Conservation (phyloP, 345 rosid species). For the Barbarea vulgaris region DNA sequence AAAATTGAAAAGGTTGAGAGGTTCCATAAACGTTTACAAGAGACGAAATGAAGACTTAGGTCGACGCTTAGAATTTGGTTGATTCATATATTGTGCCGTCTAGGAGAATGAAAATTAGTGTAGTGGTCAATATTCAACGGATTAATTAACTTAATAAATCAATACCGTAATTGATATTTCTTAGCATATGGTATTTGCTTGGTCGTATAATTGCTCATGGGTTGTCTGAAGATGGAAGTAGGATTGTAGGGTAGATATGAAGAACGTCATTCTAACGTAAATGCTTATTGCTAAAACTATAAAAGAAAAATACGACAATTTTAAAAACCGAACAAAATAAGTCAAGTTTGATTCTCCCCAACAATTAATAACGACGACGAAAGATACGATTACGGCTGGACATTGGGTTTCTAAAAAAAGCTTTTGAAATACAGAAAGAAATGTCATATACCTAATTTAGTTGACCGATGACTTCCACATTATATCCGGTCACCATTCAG, state of each 20-base stretch:
- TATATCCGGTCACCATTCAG: constrained; percentile 27
- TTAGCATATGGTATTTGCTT: constrained; percentile 25
- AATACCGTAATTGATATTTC: background rate
- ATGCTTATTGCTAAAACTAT: background rate
- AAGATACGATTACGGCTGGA: constrained; percentile 38
- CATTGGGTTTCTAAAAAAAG: constrained; percentile 11
- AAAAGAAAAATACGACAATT: constrained; percentile 15
- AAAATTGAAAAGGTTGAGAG: background rate
- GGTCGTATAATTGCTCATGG: constrained; percentile 35
- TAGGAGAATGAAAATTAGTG: background rate
- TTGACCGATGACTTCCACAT: constrained; percentile 35
- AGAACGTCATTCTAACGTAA: constrained; percentile 28
- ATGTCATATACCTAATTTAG: constrained; percentile 35
- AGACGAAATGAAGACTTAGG: constrained; percentile 12
- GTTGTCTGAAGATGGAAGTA: constrained; percentile 31
- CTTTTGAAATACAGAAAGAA: constrained; percentile 12
- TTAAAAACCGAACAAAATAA: constrained; percentile 15
- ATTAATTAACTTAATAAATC: constrained; percentile 1
- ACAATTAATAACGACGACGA: constrained; percentile 30
- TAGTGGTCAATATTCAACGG: constrained; percentile 29
- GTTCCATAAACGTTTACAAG: background rate
- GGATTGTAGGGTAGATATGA: constrained; percentile 37
- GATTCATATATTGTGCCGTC: constrained; percentile 1
- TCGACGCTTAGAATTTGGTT: constrained; percentile 19
- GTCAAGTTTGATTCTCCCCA: constrained; percentile 19